Evolutionary conservation across 306 rosid genomes (phyloP), one percentile per base, ranked within the genome.

Genomic region (Abrus precatorius): DNA sequence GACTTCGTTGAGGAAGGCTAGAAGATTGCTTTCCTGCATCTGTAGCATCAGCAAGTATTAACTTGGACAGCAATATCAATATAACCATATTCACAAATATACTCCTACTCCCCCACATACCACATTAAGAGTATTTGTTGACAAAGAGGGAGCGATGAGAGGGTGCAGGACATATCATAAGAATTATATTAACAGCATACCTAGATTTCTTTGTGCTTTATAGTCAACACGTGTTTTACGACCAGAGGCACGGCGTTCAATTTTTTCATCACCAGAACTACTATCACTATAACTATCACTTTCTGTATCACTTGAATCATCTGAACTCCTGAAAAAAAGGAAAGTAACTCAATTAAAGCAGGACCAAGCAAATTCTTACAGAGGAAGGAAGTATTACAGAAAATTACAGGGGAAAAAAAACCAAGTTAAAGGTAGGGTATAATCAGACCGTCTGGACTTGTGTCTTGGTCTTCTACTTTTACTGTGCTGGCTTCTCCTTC

Each of bases 241-340:
- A 64, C 69, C 80, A 74, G 92, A 67, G 78, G 60, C 64, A 66
- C 3, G 83, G 66, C 20, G 85, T 75, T 50, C 72, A 75, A 70
- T 81, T 84, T 84, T 88, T 76, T 80, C 85, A 76, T 84, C 86
- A 63, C 84, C 93, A 75, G 94, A 89, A 87, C 91, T 85, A 80
- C 94, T 87, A 62, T 68, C 69, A 75, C 91, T 82, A 59, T 75
- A 53, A 87, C 88, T 90, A 76, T 87, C 89, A 75, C 92, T 91
- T 60, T 88, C 92, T 7, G 89, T 55, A 54, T 88, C 97, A 87
- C 92, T 87, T 72, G 90, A 90, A 88, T 86, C 85, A 38, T 84
- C 94, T 1, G 76, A 91, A 78, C 94, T 91, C 86, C 96, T 82
- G 83, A 79, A 73, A 65, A 73, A 65, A 64, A 49, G 76, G n/a